A percentile compares a stretch with the other conserved stretches of the same genome.
These are phyloP conservation scores for Dictyostelium firmibasis DNA, from an alignment of 78 protist species.

Conservation along the genomic window DNA sequence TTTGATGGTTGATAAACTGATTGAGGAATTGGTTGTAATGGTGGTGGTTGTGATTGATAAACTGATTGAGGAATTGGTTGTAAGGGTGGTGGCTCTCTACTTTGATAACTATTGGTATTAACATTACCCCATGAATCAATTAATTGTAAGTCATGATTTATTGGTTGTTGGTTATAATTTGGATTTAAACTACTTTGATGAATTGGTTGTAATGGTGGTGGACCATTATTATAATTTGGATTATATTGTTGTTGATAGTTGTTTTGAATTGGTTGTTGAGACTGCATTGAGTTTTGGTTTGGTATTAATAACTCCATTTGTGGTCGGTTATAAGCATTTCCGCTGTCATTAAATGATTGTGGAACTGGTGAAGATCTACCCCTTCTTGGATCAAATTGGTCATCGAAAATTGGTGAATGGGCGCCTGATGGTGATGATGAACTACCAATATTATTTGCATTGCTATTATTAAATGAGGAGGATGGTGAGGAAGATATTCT, in stretches of 20 bases:
- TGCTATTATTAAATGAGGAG: neutral
- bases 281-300: neutral
- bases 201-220: constrained; percentile 6
- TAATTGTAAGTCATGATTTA: neutral
- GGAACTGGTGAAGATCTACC: constrained; percentile 40
- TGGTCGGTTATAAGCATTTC: neutral
- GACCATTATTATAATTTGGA: neutral
- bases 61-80: neutral
- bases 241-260: neutral
- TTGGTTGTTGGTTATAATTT: neutral
- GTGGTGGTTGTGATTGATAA: neutral
- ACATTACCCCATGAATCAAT: neutral
- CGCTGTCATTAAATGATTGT: neutral
- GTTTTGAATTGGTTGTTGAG: neutral
- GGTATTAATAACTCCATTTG: neutral
- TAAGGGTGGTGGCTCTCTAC: neutral
- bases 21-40: neutral
- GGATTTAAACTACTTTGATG: constrained; percentile 10
- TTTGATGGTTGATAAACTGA: constrained; percentile 1
- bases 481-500: neutral
- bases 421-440: constrained; percentile 2
- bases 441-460: neutral
- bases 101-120: neutral
- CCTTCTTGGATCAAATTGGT: constrained; percentile 26
- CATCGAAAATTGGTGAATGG: constrained; percentile 26